Percentiles rank a stretch among this genome's conserved stretches.
These are phyloP conservation scores for Picochlorum costavermella DNA, from an alignment of 139 green algal genomes.

Conservation along the genomic window DNA sequence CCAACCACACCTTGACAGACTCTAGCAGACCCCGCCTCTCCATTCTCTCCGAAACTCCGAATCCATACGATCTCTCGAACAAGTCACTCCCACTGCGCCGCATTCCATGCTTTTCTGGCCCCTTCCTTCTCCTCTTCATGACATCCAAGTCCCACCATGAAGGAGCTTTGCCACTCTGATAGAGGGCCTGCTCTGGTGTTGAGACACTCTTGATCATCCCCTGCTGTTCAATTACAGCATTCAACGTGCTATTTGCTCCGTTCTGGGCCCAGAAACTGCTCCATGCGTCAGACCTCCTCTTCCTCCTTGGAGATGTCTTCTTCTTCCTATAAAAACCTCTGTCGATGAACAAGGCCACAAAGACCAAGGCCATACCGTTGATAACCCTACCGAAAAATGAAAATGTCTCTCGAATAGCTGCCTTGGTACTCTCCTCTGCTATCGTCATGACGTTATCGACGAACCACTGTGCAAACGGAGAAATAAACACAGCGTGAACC, in stretches of 20 bases:
- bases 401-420: constrained; percentile 36
- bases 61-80: constrained; percentile 35
- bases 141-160: too few species aligned
- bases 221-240: constrained; percentile 28
- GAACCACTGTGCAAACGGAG: constrained; percentile 26
- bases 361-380: constrained; percentile 28
- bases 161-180: too few species aligned
- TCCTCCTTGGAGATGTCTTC: neutral
- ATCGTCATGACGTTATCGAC: constrained; percentile 31
- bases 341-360: constrained; percentile 19
- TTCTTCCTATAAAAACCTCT: neutral
- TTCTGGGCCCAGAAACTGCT: constrained; percentile 21
- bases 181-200: too few species aligned
- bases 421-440: constrained; percentile 47
- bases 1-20: constrained; percentile 33
- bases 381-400: constrained; percentile 17
- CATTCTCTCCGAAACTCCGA: constrained; percentile 15
- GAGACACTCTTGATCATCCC: neutral
- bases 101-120: neutral
- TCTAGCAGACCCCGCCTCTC: constrained; percentile 38
- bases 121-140: too few species aligned
- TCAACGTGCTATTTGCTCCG: constrained; percentile 25
- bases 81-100: constrained; percentile 27
- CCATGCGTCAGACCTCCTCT: constrained; percentile 16
- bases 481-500: constrained; percentile 11